Base-by-base conservation (phyloP, 1,284 basidiomycete genomes). In the Rhodotorula sp. region DNA sequence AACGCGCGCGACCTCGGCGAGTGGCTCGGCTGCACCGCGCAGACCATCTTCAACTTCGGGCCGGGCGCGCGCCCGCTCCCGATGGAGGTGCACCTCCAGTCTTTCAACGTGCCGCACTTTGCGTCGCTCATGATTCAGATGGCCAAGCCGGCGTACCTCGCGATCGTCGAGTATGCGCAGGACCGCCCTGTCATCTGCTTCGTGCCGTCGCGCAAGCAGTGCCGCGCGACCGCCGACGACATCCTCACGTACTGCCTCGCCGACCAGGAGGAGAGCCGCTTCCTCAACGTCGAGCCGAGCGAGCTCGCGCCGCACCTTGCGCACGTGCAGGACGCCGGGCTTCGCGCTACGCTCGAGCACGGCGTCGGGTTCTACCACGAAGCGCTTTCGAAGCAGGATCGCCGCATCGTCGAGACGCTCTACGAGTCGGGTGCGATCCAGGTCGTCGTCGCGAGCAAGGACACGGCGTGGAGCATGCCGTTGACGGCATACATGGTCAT, bases 111-210 rank as follows among this genome's bases (percentile, higher is more conserved):
- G 56, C 92, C 95, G 19, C 97, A 99, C 80, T 98, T 97, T 88
- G 95, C 97, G 0, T 97, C 93, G 0, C 85, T 99, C 66, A 99
- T 99, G 96, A 92, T 99, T 70, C 88, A 94, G 46, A 99, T 99
- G 97, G 96, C 95, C 37, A 99, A 99, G 81, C 97, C 96, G 0
- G 92, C 95, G 0, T 99, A 98, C 81, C 87, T 99, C 25, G 89
- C 95, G 39, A 92, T 98, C 76, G 85, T 90, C 55, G 96, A 99
- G 81, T 89, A 96, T 79, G 90, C 96, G 0, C 86, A 89, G 0
- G 87, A 87, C 15, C 92, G 92, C 78, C 94, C 95, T 0, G 91
- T 94, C 72, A 91, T 99, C 75, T 84, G 91, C 71, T 99, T 99
- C 77, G 95, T 99, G 1, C 91, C 95, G 0, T 94, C 92, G 29